Evolutionary conservation across 345 rosid genomes (phyloP), one percentile per base, ranked within the genome.

Genomic region (Kandelia obovata): DNA sequence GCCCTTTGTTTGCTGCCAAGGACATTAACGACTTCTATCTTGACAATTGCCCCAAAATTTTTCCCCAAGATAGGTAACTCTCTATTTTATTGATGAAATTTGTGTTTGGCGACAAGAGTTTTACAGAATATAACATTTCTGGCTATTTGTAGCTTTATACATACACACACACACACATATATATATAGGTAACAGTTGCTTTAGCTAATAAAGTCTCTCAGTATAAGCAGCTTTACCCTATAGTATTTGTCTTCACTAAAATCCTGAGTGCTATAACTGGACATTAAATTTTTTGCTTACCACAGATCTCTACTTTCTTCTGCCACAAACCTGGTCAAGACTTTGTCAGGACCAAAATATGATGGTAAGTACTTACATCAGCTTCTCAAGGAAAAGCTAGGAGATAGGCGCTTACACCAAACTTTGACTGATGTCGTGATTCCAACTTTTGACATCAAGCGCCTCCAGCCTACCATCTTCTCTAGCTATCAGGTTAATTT

Each of bases 391-490:
- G 66, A 68, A 16, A 62, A 47, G 31, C 34, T 72, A 58, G 73
- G 76, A 39, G 46, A 68, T 23, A 25, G n/a, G 17, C 49, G 37
- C 30, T 1, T 74, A 63, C 58, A 62, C 62, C 62, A 74, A 58
- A 25, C 82, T 4, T 32, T 74, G 65, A 57, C 78, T 11, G 58
- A 67, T 46, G 25, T 74, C 11, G 78, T 77, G 10, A 62, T 77
- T 56, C 76, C 80, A 4, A 71, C 76, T 0, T 77, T 71, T 68
- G 80, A 72, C 62, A 71, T 78, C 59, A 71, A 74, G 70, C 43
- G 52, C 16, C 66, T 78, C 23, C 78, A 75, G 21, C 76, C 82
- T 5, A 74, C 67, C 57, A 66, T 74, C 51, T 74, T 74, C 46
- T 78, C 82, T 51, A 76, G 53, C 34, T 71, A 66, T 52, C 49